Conservation (phyloP, 495 filamentous ascomycete species). For the Daldinia grandis region DNA sequence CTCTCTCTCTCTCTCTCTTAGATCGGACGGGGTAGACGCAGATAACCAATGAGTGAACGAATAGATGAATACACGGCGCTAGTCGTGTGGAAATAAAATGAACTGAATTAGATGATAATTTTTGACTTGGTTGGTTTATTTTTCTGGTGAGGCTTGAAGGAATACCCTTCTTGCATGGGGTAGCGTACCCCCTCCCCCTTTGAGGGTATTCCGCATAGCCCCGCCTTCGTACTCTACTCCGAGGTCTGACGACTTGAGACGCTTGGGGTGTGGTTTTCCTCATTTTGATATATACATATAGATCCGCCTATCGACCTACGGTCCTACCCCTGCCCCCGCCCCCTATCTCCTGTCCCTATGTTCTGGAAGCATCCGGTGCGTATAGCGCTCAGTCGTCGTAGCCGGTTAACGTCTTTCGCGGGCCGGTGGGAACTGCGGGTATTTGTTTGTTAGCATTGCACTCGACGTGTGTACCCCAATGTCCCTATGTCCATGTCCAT, state of each 20-base stretch:
- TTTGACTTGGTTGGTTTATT: slow-evolving; percentile 11
- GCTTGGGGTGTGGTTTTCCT: neutral
- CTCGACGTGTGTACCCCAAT: no score
- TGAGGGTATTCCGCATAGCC: neutral
- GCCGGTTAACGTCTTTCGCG: slow-evolving; percentile 73
- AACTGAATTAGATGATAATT: neutral
- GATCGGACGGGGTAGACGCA: slow-evolving; percentile 5
- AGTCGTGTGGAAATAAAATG: neutral
- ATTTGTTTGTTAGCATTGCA: slow-evolving; percentile 37
- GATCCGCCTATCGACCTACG: slow-evolving; percentile 5
- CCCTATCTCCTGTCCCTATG: neutral
- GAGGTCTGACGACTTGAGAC: slow-evolving; percentile 1
- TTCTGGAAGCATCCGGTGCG: neutral
- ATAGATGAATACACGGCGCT: neutral
- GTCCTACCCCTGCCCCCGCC: neutral
- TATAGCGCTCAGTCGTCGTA: slow-evolving; percentile 71
- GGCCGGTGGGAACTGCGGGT: slow-evolving; percentile 74
- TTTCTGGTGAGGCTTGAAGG: neutral
- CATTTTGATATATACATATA: slow-evolving; percentile 42
- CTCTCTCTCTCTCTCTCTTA: no score
- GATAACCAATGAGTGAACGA: neutral
- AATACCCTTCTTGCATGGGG: neutral
- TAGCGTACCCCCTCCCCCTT: neutral
- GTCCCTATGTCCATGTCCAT: slow-evolving; percentile 17
- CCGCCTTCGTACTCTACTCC: neutral